These are phyloP conservation scores for Aspergillus carlsbadensis DNA, from an alignment of 495 filamentous ascomycete genomes.

Conservation along the genomic window DNA sequence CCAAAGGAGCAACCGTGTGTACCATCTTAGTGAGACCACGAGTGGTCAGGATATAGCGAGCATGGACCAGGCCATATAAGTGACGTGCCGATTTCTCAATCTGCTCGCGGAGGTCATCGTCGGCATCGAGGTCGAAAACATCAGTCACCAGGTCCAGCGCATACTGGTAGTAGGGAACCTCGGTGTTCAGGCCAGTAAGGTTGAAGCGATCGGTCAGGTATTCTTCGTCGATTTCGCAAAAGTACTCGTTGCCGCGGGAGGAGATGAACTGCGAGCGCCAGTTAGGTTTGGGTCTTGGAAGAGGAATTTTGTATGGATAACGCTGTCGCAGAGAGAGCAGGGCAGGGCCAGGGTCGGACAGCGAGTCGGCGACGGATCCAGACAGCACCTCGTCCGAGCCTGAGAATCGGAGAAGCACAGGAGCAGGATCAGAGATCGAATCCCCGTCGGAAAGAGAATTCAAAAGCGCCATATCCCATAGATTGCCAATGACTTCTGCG, in stretches of 20 bases:
- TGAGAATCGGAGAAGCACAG: background rate
- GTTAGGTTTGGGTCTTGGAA: constrained; percentile 20
- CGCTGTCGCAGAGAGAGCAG: background rate
- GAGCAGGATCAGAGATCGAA: constrained; percentile 5
- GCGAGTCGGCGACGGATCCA: background rate
- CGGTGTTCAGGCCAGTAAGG: constrained; percentile 92
- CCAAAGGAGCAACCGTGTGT: constrained; percentile 8
- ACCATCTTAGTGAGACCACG: constrained; percentile 96
- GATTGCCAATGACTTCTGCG: background rate
- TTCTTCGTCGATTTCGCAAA: constrained; percentile 99
- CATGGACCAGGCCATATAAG: constrained; percentile 94
- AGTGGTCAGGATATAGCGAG: constrained; percentile 95
- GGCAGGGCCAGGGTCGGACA: background rate
- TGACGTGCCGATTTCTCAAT: constrained; percentile 98
- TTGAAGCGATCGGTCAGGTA: constrained; percentile 99
- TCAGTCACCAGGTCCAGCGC: constrained; percentile 99
- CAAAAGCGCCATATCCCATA: background rate
- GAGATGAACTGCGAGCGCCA: constrained; percentile 79
- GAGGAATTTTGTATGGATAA: background rate
- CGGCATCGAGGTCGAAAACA: constrained; percentile 97
- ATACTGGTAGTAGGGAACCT: constrained; percentile 98
- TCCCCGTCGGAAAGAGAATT: background rate
- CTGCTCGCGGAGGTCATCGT: constrained; percentile 95
- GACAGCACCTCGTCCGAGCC: background rate
- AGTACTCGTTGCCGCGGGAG: constrained; percentile 97